Conservation (phyloP, 1,284 basidiomycete genomes). For the Leccinum subrobustum region DNA sequence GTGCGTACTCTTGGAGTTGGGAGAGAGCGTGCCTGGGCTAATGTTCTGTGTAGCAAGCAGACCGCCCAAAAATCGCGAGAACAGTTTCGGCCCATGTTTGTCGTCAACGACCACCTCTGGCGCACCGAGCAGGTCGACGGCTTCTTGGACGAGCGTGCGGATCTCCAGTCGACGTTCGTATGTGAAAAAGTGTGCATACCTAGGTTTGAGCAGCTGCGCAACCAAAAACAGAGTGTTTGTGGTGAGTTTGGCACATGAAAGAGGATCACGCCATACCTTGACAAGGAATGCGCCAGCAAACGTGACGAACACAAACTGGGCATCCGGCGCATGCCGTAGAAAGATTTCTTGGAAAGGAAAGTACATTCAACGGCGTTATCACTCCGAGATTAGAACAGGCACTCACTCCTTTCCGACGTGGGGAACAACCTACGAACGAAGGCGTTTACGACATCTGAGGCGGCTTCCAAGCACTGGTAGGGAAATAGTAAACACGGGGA, state of each 20-base stretch:
- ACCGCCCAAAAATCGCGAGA: slow-evolving; percentile 69
- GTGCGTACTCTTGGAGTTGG: slow-evolving; percentile 19
- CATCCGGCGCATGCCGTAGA: slow-evolving; percentile 77
- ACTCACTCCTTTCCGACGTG: slow-evolving; percentile 52
- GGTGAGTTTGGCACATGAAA: not conserved
- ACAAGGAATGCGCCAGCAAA: slow-evolving; percentile 81
- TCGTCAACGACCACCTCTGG: slow-evolving; percentile 72
- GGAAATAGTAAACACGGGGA: not conserved
- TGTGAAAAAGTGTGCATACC: slow-evolving; percentile 59
- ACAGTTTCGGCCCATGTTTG: slow-evolving; percentile 71
- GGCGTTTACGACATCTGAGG: slow-evolving; percentile 57
- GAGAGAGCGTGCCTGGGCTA: slow-evolving; percentile 37
- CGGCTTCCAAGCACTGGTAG: slow-evolving; percentile 24
- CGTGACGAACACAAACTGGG: slow-evolving; percentile 81
- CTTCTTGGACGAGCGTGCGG: slow-evolving; percentile 55
- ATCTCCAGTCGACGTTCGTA: slow-evolving; percentile 60
- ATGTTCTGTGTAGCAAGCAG: slow-evolving; percentile 60
- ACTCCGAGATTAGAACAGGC: not conserved
- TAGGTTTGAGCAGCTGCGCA: slow-evolving; percentile 67
- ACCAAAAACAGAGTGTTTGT: not conserved
- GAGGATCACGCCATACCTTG: slow-evolving; percentile 46
- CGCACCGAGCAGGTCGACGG: slow-evolving; percentile 62
- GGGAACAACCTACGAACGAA: slow-evolving; percentile 59
- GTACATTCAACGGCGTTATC: slow-evolving; percentile 4
- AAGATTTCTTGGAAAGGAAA: slow-evolving; percentile 43